Conservation (phyloP, 306 rosid genomes). For the Spatholobus suberectus region DNA sequence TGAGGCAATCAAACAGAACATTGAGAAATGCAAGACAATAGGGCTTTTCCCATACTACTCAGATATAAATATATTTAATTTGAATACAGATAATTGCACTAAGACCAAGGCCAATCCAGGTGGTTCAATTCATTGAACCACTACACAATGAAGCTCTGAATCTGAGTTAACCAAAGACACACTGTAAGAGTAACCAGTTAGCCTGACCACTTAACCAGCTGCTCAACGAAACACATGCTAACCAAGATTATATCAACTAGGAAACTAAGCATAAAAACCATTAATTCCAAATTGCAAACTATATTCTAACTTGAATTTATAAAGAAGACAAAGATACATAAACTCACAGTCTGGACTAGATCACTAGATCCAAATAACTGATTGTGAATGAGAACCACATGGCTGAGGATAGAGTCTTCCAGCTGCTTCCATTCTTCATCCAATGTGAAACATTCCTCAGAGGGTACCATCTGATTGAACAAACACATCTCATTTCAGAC, state of each 20-base stretch:
- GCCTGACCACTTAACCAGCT: not conserved
- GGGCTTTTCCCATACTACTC: not conserved
- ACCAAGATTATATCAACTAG: not conserved
- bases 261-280: not conserved
- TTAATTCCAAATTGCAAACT: conserved; percentile 1
- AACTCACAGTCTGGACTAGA: conserved; percentile 71
- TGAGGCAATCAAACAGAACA: not conserved
- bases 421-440: conserved; percentile 74
- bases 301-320: not conserved
- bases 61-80: not conserved
- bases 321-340: not conserved
- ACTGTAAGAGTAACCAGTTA: not conserved
- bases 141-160: not conserved
- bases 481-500: conserved; percentile 20
- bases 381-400: conserved; percentile 65
- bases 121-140: not conserved
- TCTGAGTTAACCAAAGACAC: not conserved
- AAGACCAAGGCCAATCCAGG: not conserved
- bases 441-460: conserved; percentile 53
- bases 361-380: conserved; percentile 76
- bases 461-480: conserved; percentile 59
- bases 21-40: not conserved
- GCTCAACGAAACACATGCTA: not conserved
- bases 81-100: not conserved
- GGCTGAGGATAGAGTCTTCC: conserved; percentile 67